Conservation (phyloP, 1,284 basidiomycete species). For the Phylloboletellus chloephorus region DNA sequence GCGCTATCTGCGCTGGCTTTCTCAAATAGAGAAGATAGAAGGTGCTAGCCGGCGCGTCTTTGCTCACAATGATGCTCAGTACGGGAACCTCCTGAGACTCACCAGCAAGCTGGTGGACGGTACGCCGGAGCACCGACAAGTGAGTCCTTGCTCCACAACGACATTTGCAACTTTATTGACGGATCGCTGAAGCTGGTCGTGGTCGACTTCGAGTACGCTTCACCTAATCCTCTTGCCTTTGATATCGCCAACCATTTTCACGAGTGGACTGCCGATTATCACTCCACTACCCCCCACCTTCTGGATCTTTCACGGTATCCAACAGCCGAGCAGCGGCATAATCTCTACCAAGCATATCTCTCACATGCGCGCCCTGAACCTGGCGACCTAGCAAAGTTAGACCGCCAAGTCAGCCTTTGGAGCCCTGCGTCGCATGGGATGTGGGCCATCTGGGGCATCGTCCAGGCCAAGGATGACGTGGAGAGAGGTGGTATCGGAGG, state of each 20-base stretch:
- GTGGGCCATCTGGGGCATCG: slow-evolving; percentile 91
- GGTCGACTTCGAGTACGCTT: slow-evolving; percentile 93
- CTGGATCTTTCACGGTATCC: slow-evolving; percentile 71
- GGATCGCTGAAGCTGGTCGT: slow-evolving; percentile 68
- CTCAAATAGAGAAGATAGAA: slow-evolving; percentile 50
- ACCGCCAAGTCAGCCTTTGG: slow-evolving; percentile 79
- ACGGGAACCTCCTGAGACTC: slow-evolving; percentile 83
- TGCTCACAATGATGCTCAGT: slow-evolving; percentile 90
- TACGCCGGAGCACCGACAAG: slow-evolving; percentile 63
- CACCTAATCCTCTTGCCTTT: slow-evolving; percentile 82
- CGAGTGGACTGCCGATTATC: slow-evolving; percentile 93
- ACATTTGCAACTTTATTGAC: slow-evolving; percentile 9
- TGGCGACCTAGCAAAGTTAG: slow-evolving; percentile 48
- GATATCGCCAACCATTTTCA: slow-evolving; percentile 96
- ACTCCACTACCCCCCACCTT: slow-evolving; percentile 68
- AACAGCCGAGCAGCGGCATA: slow-evolving; percentile 61
- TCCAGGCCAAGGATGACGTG: slow-evolving; percentile 82
- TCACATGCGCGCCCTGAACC: slow-evolving; percentile 37
- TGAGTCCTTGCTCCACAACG: slow-evolving; percentile 30
- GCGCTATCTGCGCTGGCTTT: slow-evolving; percentile 64
- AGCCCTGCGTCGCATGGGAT: slow-evolving; percentile 81
- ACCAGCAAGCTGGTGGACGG: slow-evolving; percentile 47
- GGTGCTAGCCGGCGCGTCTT: slow-evolving; percentile 65
- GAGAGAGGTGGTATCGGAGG: slow-evolving; percentile 47
- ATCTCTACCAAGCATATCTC: slow-evolving; percentile 84